A percentile compares a stretch with the other conserved stretches of the same genome.
Evolutionary conservation across 345 rosid species (phyloP).

Genomic region (Xanthoceras sorbifolium): DNA sequence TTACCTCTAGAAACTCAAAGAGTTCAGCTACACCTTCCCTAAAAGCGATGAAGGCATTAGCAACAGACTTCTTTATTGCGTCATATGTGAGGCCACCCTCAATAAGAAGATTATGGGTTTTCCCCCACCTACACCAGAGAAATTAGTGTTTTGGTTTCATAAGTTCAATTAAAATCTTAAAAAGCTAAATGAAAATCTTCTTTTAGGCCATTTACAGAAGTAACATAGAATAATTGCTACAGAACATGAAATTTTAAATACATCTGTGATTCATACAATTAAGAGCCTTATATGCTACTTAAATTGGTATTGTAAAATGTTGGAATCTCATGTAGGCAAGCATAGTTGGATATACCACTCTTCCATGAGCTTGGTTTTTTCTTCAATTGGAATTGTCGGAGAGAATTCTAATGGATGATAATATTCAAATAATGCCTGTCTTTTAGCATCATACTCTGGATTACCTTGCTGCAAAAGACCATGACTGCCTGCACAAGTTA

Average conservation of each 20-base stretch:
- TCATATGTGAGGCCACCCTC: constrained; percentile 88
- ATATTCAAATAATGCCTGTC: constrained; percentile 60
- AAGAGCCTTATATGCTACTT: neutral
- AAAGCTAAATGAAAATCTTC: neutral
- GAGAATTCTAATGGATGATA: constrained; percentile 86
- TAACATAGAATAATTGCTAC: neutral
- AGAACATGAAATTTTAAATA: neutral
- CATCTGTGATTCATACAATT: neutral
- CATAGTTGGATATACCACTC: constrained; percentile 54
- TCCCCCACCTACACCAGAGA: constrained; percentile 69
- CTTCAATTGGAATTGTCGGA: constrained; percentile 60
- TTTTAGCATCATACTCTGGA: constrained; percentile 69
- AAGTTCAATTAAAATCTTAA: neutral
- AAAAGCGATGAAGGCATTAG: constrained; percentile 62
- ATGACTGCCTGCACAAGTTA: constrained; percentile 62
- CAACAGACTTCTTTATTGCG: constrained; percentile 70
- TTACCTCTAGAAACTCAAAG: constrained; percentile 82
- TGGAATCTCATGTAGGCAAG: neutral
- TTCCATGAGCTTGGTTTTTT: constrained; percentile 93
- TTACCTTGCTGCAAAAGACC: constrained; percentile 81
- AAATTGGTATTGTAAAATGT: neutral
- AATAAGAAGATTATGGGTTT: constrained; percentile 78
- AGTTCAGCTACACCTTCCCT: constrained; percentile 80
- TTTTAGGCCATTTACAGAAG: neutral
- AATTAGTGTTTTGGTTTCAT: neutral